Evolutionary conservation across 495 filamentous ascomycete genomes (phyloP), one percentile per base, ranked within the genome.

Genomic region (Glonium stellatum): DNA sequence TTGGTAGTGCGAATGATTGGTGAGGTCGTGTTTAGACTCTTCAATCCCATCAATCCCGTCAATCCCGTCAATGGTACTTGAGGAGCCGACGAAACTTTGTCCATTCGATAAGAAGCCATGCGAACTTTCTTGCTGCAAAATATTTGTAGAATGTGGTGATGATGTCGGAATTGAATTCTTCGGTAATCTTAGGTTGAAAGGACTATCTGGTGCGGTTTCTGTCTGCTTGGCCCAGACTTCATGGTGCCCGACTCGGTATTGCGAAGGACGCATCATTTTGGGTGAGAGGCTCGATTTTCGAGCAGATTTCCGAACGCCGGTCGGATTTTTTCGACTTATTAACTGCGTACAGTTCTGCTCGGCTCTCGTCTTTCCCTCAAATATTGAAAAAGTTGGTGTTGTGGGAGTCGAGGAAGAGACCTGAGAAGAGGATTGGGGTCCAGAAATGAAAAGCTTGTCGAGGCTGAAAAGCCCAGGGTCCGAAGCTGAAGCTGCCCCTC

Each of bases 191-290:
- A 71, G 42, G 37, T 70, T 67, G 59, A 71, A 72, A 55, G 59
- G 1, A 6, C 13, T 69, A 37, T 74, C 63, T 19, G 61, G 47
- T 34, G 60, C 46, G 4, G 55, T 19, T 21, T 69, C 65, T 15
- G 61, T 58, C 31, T 67, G 67, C 27, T 68, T 59, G 3, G 59
- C 54, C 69, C 69, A 73, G 11, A 68, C 35, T 22, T 71, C 70
- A 47, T 62, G 65, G 54, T 67, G 59, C 18, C 60, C 64, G 3
- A 59, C 31, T 8, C 64, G 63, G 57, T 66, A 71, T 47, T 70
- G 65, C 19, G 70, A 70, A 6, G 70, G 64, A 35, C 50, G 67
- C 71, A 73, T 71, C 72, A 75, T 75, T 34, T 64, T 71, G 47
- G 62, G 23, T 15, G 64, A 66, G 21, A 56, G 8, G 6, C 49